A percentile compares a stretch with the other conserved stretches of the same genome.
Evolutionary conservation across 176 grass and related monocot species (phyloP).

Genomic region (Aegilops umbellulata): DNA sequence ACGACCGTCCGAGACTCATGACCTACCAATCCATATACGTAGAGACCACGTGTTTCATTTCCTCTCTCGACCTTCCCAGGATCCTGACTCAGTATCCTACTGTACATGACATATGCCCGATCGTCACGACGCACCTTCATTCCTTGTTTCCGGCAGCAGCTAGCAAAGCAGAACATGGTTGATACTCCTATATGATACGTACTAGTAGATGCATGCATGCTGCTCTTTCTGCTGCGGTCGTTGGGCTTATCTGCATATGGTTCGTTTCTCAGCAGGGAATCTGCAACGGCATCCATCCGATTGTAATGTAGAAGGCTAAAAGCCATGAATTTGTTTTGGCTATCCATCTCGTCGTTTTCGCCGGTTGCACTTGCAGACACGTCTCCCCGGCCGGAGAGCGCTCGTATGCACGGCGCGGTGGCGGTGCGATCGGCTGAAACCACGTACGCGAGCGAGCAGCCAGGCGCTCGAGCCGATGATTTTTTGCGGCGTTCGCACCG

Average conservation of each 20-base stretch:
- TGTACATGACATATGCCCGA: not conserved
- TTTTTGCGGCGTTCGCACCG: not conserved
- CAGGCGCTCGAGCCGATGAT: not conserved
- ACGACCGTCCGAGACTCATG: not conserved
- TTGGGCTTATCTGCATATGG: no score
- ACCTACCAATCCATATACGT: not conserved
- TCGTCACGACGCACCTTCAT: not conserved
- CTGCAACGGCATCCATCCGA: not conserved
- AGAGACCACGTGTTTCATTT: constrained; percentile 12
- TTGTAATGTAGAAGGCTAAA: no score
- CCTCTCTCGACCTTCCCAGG: not conserved
- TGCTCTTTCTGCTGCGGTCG: not conserved
- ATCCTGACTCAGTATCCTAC: not conserved
- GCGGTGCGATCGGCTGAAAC: not conserved
- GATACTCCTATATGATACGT: not conserved
- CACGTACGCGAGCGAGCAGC: not conserved
- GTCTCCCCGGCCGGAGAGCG: not conserved
- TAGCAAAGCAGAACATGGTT: not conserved
- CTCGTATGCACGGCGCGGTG: not conserved
- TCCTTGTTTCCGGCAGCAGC: not conserved
- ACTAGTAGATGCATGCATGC: not conserved
- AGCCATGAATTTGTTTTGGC: no score
- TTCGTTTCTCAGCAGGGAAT: not conserved
- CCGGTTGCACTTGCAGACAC: constrained; percentile 6
- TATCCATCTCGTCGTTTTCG: constrained; percentile 43